A percentile compares a stretch with the other conserved stretches of the same genome.
These are phyloP conservation scores for Neospora caninum DNA, from an alignment of 169 alveolate species.

Conservation along the genomic window DNA sequence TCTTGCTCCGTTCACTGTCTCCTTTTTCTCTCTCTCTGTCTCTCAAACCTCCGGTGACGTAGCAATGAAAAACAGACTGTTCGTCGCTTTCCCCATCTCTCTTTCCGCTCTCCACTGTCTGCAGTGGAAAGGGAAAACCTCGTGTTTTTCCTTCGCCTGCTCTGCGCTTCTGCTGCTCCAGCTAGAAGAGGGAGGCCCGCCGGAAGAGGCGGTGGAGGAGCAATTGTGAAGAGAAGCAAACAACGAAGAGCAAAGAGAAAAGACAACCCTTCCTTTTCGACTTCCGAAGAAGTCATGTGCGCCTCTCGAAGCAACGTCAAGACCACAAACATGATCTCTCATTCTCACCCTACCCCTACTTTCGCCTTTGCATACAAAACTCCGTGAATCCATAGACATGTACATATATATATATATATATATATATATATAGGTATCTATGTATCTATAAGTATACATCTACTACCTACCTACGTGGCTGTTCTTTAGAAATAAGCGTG, in stretches of 20 bases:
- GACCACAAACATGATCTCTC: neutral
- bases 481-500: neutral
- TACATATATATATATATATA: neutral
- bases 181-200: conserved; percentile 43
- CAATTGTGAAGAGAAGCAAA: neutral
- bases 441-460: neutral
- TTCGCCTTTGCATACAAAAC: too few relatives aligned
- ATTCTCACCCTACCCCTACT: neutral
- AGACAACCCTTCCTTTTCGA: too few relatives aligned
- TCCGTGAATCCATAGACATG: neutral
- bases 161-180: neutral
- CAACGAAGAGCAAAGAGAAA: neutral
- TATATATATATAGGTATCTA: neutral
- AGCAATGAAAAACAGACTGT: too few relatives aligned
- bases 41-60: too few relatives aligned
- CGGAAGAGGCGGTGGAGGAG: conserved; percentile 1
- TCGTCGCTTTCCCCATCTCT: too few relatives aligned
- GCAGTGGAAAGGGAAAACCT: too few relatives aligned
- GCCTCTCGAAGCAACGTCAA: neutral
- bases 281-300: neutral
- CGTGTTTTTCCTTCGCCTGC: too few relatives aligned
- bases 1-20: too few relatives aligned
- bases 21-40: too few relatives aligned
- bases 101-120: too few relatives aligned
- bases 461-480: neutral